Percentiles rank a stretch among this genome's conserved stretches.
Conservation (phyloP, 2,329 filamentous ascomycete species). For the Elsinoe arachidis region DNA sequence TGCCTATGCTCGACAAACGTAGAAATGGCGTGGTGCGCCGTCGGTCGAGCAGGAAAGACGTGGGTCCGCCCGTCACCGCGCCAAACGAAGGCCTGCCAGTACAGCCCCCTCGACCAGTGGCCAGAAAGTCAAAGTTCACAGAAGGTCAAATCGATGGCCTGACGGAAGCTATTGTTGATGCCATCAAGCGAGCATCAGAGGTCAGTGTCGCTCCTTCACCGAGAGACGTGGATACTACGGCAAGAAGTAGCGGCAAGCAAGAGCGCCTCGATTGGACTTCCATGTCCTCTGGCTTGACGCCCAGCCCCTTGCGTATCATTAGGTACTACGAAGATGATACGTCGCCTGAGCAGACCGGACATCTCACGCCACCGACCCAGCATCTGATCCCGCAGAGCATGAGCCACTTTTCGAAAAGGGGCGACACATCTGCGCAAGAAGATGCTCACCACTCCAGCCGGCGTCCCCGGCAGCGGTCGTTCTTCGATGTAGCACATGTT, state of each 20-base stretch:
- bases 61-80: too few relatives aligned
- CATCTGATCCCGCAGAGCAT: background rate
- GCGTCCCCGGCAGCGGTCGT: too few relatives aligned
- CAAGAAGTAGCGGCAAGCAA: background rate
- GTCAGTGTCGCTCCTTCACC: background rate
- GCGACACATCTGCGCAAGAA: background rate
- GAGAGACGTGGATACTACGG: background rate
- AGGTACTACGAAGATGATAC: background rate
- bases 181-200: background rate
- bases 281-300: background rate
- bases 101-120: too few relatives aligned
- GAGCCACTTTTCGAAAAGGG: background rate
- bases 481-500: background rate
- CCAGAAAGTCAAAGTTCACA: conserved; percentile 1
- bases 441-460: background rate
- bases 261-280: background rate
- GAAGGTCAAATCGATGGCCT: conserved; percentile 4
- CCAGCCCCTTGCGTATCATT: background rate
- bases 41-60: background rate
- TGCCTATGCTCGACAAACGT: background rate
- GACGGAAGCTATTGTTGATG: conserved; percentile 1
- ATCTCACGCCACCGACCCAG: background rate
- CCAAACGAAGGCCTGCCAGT: too few relatives aligned
- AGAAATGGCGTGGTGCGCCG: background rate
- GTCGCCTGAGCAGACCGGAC: background rate